Conservation (phyloP, 116 monocot genomes). For the Papilionanthe hybrid region DNA sequence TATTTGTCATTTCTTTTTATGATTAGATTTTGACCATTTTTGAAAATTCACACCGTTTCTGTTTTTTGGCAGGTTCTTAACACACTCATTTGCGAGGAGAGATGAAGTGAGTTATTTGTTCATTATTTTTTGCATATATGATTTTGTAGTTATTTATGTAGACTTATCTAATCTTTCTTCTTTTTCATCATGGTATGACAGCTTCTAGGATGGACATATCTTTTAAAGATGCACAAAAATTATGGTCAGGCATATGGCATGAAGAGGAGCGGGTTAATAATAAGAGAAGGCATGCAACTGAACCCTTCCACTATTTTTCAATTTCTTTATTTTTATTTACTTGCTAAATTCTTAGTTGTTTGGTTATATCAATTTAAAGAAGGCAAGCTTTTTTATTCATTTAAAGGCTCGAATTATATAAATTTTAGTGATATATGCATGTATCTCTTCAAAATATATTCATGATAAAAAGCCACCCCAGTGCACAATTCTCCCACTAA, state of each 20-base stretch:
- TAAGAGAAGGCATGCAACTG: not conserved
- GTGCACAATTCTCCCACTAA: too few relatives aligned
- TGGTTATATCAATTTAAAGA: too few relatives aligned
- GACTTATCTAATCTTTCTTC: not conserved
- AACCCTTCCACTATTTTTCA: not conserved
- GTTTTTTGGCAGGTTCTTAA: slow-evolving; percentile 31
- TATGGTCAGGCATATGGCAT: slow-evolving; percentile 5
- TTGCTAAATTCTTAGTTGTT: too few relatives aligned
- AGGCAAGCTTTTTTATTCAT: too few relatives aligned
- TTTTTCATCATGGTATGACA: not conserved
- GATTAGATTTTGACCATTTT: not conserved
- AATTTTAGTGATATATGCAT: too few relatives aligned
- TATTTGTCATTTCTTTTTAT: not conserved
- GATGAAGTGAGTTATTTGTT: slow-evolving; percentile 43
- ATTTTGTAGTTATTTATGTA: not conserved
- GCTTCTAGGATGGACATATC: slow-evolving; percentile 7
- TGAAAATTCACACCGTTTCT: not conserved
- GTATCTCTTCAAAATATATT: too few relatives aligned
- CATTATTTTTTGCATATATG: not conserved
- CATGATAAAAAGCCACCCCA: too few relatives aligned
- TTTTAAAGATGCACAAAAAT: slow-evolving; percentile 2
- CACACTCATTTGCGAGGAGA: slow-evolving; percentile 38
- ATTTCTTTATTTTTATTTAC: not conserved
- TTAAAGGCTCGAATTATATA: too few relatives aligned
- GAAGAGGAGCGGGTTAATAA: not conserved